phyloP scores from a whole-genome alignment of 2,329 filamentous ascomycete genomes.

The Fusarium odoratissimum region DNA sequence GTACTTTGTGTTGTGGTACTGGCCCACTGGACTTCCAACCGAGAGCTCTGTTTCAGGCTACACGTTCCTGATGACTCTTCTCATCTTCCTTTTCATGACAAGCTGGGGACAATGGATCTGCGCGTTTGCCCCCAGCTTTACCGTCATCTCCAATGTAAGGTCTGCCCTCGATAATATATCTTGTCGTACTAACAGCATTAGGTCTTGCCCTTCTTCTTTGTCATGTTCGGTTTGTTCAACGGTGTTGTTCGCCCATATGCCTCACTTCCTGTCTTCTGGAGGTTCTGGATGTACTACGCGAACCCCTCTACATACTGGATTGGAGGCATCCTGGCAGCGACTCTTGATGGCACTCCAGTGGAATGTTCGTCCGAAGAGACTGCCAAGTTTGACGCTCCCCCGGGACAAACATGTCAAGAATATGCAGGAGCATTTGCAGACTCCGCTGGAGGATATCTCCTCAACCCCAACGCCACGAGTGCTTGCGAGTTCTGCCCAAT shows the following conservation, averaged over 20 bases:
- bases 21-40: slow-evolving; percentile 74
- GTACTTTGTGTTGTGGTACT: slow-evolving; percentile 84
- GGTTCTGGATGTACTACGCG: slow-evolving; percentile 40
- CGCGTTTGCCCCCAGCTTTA: slow-evolving; percentile 82
- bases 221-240: slow-evolving; percentile 81
- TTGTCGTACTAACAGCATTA: slow-evolving; percentile 47
- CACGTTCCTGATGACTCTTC: slow-evolving; percentile 80
- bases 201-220: slow-evolving; percentile 82
- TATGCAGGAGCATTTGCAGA: slow-evolving; percentile 70
- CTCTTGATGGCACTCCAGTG: slow-evolving; percentile 46
- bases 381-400: slow-evolving; percentile 67
- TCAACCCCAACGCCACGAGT: slow-evolving; percentile 67
- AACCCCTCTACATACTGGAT: slow-evolving; percentile 41
- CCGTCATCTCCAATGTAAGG: slow-evolving; percentile 76
- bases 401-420: slow-evolving; percentile 70
- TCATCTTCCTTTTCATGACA: slow-evolving; percentile 81
- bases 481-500: slow-evolving; percentile 80
- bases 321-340: slow-evolving; percentile 36
- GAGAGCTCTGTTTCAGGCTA: slow-evolving; percentile 76
- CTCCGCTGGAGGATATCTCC: slow-evolving; percentile 68
- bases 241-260: slow-evolving; percentile 78
- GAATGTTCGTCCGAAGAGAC: slow-evolving; percentile 54
- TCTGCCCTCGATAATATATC: not conserved
- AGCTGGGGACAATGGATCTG: slow-evolving; percentile 88
- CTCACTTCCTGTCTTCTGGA: slow-evolving; percentile 74